Conservation (phyloP, 345 rosid species). For the Euphorbia pulcherrima region DNA sequence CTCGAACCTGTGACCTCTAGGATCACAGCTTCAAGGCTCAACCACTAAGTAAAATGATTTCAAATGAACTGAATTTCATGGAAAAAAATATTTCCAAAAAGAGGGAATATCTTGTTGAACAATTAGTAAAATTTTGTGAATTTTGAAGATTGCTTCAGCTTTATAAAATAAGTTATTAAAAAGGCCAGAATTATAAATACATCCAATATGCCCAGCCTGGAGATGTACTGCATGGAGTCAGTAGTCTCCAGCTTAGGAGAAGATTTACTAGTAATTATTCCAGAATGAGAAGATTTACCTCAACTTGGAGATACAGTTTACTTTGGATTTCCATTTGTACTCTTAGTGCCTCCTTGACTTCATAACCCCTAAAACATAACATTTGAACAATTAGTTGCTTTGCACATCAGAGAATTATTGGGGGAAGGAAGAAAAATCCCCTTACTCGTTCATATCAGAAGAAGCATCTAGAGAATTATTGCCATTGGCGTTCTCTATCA, state of each 20-base stretch:
- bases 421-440: slow-evolving; percentile 6
- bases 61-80: no score
- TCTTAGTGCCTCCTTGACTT: slow-evolving; percentile 66
- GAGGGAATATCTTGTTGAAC: neutral
- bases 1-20: no score
- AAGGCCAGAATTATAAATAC: neutral
- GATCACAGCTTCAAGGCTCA: no score
- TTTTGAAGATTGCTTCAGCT: neutral
- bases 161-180: neutral
- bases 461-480: slow-evolving; percentile 38
- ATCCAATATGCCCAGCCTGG: neutral
- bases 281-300: slow-evolving; percentile 30
- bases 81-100: no score
- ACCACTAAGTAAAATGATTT: no score
- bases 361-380: slow-evolving; percentile 43
- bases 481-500: slow-evolving; percentile 40
- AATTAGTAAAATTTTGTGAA: neutral
- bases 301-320: slow-evolving; percentile 72
- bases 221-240: neutral
- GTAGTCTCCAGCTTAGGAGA: neutral
- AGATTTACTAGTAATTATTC: neutral
- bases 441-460: slow-evolving; percentile 69
- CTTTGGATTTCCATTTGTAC: slow-evolving; percentile 85
- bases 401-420: neutral
- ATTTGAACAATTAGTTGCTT: slow-evolving; percentile 15